Percentiles rank a stretch among this genome's conserved stretches.
These are phyloP conservation scores for Phytophthora idaei DNA, from an alignment of 352 stramenopile genomes.

Conservation along the genomic window DNA sequence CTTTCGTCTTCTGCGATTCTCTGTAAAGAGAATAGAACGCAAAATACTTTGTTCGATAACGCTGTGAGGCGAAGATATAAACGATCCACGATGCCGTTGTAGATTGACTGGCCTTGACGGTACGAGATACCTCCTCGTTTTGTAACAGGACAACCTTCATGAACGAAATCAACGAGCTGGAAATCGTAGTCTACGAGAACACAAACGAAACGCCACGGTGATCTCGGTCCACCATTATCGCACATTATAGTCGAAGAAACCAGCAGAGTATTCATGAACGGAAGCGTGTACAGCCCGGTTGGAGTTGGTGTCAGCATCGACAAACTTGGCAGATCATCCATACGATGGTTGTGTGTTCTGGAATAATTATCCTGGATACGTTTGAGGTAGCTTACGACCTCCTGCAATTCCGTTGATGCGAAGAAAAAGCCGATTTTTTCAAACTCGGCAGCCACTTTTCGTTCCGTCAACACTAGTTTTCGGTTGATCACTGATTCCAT, in stretches of 20 bases:
- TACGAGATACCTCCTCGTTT: slow-evolving; percentile 40
- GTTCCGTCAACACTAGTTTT: slow-evolving; percentile 65
- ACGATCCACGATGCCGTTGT: slow-evolving; percentile 60
- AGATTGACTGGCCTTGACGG: slow-evolving; percentile 48
- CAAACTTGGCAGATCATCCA: slow-evolving; percentile 66
- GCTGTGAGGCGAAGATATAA: slow-evolving; percentile 45
- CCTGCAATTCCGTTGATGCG: slow-evolving; percentile 46
- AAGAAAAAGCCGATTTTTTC: slow-evolving; percentile 68
- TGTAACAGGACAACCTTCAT: slow-evolving; percentile 50
- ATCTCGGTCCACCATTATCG: slow-evolving; percentile 20
- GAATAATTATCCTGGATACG: slow-evolving; percentile 62
- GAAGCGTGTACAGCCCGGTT: slow-evolving; percentile 51
- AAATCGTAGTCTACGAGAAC: slow-evolving; percentile 68
- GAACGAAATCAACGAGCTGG: slow-evolving; percentile 67
- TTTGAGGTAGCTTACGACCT: slow-evolving; percentile 53
- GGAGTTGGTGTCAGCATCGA: slow-evolving; percentile 54
- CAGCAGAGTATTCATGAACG: slow-evolving; percentile 48
- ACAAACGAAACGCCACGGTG: slow-evolving; percentile 58
- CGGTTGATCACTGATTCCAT: slow-evolving; percentile 71
- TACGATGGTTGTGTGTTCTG: slow-evolving; percentile 48
- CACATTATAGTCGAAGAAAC: slow-evolving; percentile 50
- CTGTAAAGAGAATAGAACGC: slow-evolving; percentile 59
- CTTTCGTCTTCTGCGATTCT: slow-evolving; percentile 33
- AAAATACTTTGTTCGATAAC: slow-evolving; percentile 52
- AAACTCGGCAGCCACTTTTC: slow-evolving; percentile 54